phyloP scores from a whole-genome alignment of 768 basidiomycete genomes.

The Rhodotorula paludigena region DNA sequence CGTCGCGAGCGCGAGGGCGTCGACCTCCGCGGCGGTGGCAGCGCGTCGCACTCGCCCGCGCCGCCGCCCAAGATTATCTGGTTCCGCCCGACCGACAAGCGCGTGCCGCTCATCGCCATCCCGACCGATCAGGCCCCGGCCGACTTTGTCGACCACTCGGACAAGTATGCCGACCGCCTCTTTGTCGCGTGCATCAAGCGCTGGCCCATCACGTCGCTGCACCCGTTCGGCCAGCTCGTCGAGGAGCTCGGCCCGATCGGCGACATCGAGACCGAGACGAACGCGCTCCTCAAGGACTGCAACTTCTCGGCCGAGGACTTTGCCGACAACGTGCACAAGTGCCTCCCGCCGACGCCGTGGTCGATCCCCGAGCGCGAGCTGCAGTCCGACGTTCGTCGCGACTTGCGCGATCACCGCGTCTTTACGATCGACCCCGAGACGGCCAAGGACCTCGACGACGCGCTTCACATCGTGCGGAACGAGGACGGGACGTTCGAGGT shows the following conservation, averaged over 20 bases:
- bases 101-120: slow-evolving; percentile 96
- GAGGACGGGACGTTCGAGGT: slow-evolving; percentile 90
- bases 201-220: slow-evolving; percentile 80
- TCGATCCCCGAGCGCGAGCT: slow-evolving; percentile 49
- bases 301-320: slow-evolving; percentile 94
- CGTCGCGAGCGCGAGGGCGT: slow-evolving; percentile 95
- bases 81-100: slow-evolving; percentile 99
- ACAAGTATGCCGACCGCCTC: slow-evolving; percentile 78
- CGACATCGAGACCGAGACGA: slow-evolving; percentile 97
- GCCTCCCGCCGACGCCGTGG: slow-evolving; percentile 93
- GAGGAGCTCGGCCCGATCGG: slow-evolving; percentile 97
- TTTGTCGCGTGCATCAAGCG: slow-evolving; percentile 99
- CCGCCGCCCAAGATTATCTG: slow-evolving; percentile 97
- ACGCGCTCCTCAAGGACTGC: slow-evolving; percentile 94
- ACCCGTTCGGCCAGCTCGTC: slow-evolving; percentile 96
- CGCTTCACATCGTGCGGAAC: slow-evolving; percentile 77
- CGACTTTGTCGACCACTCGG: slow-evolving; percentile 92
- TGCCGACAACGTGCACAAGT: slow-evolving; percentile 87
- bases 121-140: slow-evolving; percentile 91
- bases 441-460: slow-evolving; percentile 92
- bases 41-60: slow-evolving; percentile 46
- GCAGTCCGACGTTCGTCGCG: slow-evolving; percentile 70
- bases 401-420: slow-evolving; percentile 73
- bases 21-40: slow-evolving; percentile 47
- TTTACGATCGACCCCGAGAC: slow-evolving; percentile 89